phyloP scores from a whole-genome alignment of 345 rosid species.

The Syzygium aromaticum region DNA sequence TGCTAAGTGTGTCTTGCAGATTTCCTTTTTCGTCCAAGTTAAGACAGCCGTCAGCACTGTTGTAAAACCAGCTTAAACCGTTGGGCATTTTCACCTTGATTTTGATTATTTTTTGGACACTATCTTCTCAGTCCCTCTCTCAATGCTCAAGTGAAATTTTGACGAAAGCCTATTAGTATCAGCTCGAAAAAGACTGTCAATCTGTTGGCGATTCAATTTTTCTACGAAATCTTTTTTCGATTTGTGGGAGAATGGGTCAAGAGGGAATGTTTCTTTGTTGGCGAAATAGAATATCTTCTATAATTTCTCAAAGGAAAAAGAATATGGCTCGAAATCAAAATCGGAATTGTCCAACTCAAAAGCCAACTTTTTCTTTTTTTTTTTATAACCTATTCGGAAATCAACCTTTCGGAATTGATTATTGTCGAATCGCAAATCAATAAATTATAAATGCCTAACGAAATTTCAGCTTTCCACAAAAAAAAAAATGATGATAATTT shows the following conservation, averaged over 20 bases:
- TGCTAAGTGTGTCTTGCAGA: background rate
- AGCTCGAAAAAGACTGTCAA: background rate
- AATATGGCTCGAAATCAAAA: too few relatives aligned
- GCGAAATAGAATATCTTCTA: too few relatives aligned
- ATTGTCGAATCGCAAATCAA: background rate
- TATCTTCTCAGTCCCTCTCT: background rate
- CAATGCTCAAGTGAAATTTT: background rate
- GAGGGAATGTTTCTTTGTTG: too few relatives aligned
- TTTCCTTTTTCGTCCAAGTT: background rate
- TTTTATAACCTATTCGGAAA: too few relatives aligned
- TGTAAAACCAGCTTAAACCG: background rate
- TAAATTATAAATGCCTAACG: background rate
- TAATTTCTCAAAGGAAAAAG: too few relatives aligned
- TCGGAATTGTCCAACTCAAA: too few relatives aligned
- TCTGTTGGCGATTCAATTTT: background rate
- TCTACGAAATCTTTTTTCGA: too few relatives aligned
- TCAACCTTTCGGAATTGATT: background rate
- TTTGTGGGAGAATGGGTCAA: too few relatives aligned
- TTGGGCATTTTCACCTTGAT: background rate
- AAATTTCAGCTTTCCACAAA: background rate
- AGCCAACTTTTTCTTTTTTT: too few relatives aligned
- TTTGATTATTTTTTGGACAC: background rate
- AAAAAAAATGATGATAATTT: background rate
- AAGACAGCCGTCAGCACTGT: background rate
- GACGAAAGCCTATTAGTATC: background rate